Conservation (phyloP, 169 alveolate species). For the Perkinsus chesapeaki region DNA sequence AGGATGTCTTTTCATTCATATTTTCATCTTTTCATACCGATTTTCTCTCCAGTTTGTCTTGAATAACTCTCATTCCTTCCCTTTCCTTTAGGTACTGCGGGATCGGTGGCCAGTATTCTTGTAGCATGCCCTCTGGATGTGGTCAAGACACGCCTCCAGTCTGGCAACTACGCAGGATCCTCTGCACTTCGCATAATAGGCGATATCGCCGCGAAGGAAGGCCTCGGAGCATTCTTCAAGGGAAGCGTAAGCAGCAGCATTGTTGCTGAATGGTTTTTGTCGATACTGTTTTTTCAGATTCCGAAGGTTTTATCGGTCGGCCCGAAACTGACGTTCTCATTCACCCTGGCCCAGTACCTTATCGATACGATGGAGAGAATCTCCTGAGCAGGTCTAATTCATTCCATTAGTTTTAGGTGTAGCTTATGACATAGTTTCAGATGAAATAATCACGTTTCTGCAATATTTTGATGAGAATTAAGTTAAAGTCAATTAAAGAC, state of each 20-base stretch:
- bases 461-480: neutral
- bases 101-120: slow-evolving; percentile 2
- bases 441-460: neutral
- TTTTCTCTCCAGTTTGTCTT: no score
- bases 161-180: neutral
- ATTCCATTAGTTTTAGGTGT: neutral
- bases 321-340: slow-evolving; percentile 2
- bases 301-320: slow-evolving; percentile 1
- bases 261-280: neutral
- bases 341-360: slow-evolving; percentile 9
- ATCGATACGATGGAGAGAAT: neutral
- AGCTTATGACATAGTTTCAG: neutral
- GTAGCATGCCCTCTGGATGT: slow-evolving; percentile 13
- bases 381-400: neutral
- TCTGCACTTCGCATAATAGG: neutral
- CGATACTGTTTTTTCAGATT: neutral
- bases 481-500: no score
- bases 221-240: neutral
- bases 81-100: neutral
- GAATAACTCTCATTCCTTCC: neutral
- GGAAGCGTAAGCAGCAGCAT: neutral
- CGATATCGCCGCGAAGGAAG: neutral
- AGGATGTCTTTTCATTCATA: no score
- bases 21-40: no score
- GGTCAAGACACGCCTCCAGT: slow-evolving; percentile 8